Evolutionary conservation across 2,329 filamentous ascomycete genomes (phyloP).

Genomic region (Dryadomyces quercivorus): DNA sequence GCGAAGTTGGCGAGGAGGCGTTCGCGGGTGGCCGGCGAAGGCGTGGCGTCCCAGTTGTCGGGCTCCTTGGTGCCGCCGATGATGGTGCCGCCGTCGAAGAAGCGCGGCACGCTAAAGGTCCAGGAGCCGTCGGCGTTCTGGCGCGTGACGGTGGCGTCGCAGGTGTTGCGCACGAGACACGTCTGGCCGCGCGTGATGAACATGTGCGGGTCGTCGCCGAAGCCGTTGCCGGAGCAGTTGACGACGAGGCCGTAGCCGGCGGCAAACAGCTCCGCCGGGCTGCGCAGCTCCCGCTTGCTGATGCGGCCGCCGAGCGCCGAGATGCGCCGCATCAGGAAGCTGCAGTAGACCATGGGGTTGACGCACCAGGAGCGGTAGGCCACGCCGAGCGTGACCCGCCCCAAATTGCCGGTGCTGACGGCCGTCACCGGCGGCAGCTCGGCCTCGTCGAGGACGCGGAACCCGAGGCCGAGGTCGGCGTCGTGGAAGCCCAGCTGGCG

Average conservation of each 20-base stretch:
- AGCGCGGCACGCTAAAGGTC: constrained; percentile 50
- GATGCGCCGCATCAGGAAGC: constrained; percentile 31
- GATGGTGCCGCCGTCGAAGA: constrained; percentile 49
- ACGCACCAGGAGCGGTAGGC: constrained; percentile 43
- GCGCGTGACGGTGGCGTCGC: constrained; percentile 36
- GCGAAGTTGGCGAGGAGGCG: constrained; percentile 28
- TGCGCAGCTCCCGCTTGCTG: constrained; percentile 22
- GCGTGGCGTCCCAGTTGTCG: constrained; percentile 38
- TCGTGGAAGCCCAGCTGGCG: constrained; percentile 17
- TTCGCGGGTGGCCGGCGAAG: constrained; percentile 32
- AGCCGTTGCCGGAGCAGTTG: constrained; percentile 34
- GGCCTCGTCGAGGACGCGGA: constrained; percentile 22
- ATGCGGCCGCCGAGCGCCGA: constrained; percentile 23
- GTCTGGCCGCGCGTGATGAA: constrained; percentile 36
- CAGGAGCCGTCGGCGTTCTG: constrained; percentile 51
- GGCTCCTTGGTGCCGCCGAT: constrained; percentile 55
- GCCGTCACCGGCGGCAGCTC: constrained; percentile 13
- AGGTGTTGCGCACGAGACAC: constrained; percentile 28
- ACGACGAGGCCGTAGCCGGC: constrained; percentile 22
- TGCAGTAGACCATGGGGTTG: constrained; percentile 41
- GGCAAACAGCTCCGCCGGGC: constrained; percentile 23
- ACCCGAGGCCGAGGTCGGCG: constrained; percentile 23
- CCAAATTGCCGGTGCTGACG: background rate
- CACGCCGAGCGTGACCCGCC: constrained; percentile 28
- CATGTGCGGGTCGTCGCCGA: constrained; percentile 22